Conservation (phyloP, 768 basidiomycete genomes). For the Boletus insuetus region DNA sequence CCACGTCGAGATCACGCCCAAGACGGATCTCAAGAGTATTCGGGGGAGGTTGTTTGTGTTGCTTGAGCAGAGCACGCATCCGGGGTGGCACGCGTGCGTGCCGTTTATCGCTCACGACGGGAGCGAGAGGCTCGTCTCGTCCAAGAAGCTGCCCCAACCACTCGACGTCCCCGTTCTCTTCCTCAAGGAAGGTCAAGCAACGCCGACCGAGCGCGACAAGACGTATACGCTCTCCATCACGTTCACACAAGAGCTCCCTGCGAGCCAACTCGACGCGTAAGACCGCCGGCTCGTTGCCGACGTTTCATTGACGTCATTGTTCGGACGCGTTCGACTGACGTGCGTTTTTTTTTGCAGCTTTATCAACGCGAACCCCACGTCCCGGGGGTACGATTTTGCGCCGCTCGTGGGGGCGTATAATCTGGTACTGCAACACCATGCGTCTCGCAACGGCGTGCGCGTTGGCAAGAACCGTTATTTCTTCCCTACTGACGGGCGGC, state of each 20-base stretch:
- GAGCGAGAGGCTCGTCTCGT: slow-evolving; percentile 41
- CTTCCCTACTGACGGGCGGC: slow-evolving; percentile 35
- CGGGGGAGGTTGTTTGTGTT: slow-evolving; percentile 41
- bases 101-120: slow-evolving; percentile 40
- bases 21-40: slow-evolving; percentile 35
- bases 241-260: slow-evolving; percentile 30
- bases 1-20: slow-evolving; percentile 37
- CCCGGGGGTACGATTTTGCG: slow-evolving; percentile 38
- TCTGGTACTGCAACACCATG: slow-evolving; percentile 43
- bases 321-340: background rate
- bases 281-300: slow-evolving; percentile 6
- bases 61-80: slow-evolving; percentile 37
- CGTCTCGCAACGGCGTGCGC: slow-evolving; percentile 42
- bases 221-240: slow-evolving; percentile 39
- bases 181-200: slow-evolving; percentile 39
- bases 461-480: slow-evolving; percentile 53
- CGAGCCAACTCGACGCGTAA: slow-evolving; percentile 32
- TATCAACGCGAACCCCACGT: slow-evolving; percentile 36
- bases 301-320: background rate
- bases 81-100: slow-evolving; percentile 38
- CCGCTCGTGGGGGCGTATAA: slow-evolving; percentile 48
- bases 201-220: slow-evolving; percentile 30
- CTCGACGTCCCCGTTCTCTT: slow-evolving; percentile 34
- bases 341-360: slow-evolving; percentile 30
- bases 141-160: slow-evolving; percentile 36